Percentiles rank a stretch among this genome's conserved stretches.
phyloP scores from a whole-genome alignment of 441 rosid genomes.

The Sinapis alba region DNA sequence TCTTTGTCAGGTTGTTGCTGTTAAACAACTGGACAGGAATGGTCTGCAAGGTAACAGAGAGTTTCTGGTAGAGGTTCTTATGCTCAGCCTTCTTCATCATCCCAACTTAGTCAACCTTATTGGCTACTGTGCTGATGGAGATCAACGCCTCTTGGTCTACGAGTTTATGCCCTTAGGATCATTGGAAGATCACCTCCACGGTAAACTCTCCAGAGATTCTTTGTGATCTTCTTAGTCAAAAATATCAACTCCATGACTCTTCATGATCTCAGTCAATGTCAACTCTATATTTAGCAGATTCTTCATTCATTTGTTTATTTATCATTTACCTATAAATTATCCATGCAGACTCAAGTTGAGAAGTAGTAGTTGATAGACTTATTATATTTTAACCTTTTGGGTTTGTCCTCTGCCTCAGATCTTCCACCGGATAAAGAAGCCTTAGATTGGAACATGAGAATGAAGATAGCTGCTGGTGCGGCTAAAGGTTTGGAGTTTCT shows the following conservation, averaged over 20 bases:
- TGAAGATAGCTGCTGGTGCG: conserved; percentile 99
- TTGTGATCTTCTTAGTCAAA: conserved; percentile 21
- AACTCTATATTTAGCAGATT: conserved; percentile 27
- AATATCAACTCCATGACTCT: conserved; percentile 16
- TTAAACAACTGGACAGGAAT: conserved; percentile 93
- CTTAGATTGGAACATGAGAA: conserved; percentile 94
- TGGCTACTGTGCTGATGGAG: conserved; percentile 99
- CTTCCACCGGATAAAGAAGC: conserved; percentile 87
- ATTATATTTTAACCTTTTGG: neutral
- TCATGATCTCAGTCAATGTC: conserved; percentile 35
- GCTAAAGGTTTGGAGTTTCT: conserved; percentile 93
- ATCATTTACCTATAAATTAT: neutral
- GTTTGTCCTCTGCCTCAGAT: conserved; percentile 45
- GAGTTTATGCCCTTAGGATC: conserved; percentile 98
- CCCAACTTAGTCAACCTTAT: conserved; percentile 91
- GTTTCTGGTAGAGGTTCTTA: conserved; percentile 97
- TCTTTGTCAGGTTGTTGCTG: conserved; percentile 79
- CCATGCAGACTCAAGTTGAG: conserved; percentile 16
- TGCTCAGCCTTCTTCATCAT: conserved; percentile 99
- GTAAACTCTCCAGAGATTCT: conserved; percentile 46
- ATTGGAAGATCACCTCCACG: conserved; percentile 95
- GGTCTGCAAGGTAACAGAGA: conserved; percentile 99
- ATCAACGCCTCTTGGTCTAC: conserved; percentile 95
- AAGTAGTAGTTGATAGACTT: conserved; percentile 15
- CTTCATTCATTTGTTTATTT: conserved; percentile 22